Evolutionary conservation across 208 protist species (phyloP), one percentile per base, ranked within the genome.

Genomic region (Wallacemonas sp.): DNA sequence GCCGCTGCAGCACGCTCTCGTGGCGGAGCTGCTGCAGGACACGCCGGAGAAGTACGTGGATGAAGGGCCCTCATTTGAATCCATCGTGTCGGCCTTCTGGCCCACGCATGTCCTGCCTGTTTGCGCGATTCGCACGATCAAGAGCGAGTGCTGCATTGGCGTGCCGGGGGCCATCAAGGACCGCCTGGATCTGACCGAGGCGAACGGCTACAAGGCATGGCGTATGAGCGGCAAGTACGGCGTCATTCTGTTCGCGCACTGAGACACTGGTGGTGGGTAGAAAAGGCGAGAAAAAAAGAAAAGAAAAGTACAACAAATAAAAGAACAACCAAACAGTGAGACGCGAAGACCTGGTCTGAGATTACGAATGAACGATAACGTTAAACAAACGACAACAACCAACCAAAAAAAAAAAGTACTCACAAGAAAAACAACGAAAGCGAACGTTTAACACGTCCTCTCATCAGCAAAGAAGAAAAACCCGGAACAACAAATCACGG

Each of bases 101-200:
- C 90, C 90, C 11, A 80, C 80, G 39, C 64, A 78, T 14, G 67
- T 54, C 3, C 72, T 96, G 23, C 87, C 90, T 16, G 79, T 97
- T 23, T 82, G 76, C 67, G 69, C 78, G 1, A 74, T 97, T n/a
- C 87, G 92, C 17, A 97, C 92, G 12, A 83, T 92, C 38, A 97
- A 97, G 83, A 94, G 88, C 66, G 92, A 96, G 72, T 67, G 72
- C 58, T 90, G 85, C 52, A 52, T 93, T 1, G 92, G 92, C 5
- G 81, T 95, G n/a, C 48, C 82, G 16, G 68, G 62, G 0, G 70
- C 65, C 16, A 44, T 43, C 23, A 90, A 94, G 76, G 41, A 72
- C 34, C 49, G 29, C 32, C 68, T 95, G 41, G 87, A 95, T 36
- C 26, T 27, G 4, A 36, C 8, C n/a, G 34, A 67, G 23, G 60